Percentiles rank a stretch among this genome's conserved stretches.
Conservation (phyloP, 257 asterid species). For the Gynochthodes officinalis region DNA sequence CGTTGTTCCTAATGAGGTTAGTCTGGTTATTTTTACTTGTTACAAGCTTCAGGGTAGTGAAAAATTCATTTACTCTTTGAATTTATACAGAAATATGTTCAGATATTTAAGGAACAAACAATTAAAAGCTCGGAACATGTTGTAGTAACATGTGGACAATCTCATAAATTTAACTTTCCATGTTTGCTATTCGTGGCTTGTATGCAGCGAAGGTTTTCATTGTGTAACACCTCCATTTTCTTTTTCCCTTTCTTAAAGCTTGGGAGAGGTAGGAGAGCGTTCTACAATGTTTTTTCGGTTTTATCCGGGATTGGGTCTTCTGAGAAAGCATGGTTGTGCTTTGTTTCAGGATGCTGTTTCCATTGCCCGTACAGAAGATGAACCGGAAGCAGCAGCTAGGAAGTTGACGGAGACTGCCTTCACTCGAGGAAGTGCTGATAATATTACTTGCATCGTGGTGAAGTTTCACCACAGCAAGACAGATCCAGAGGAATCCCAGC, state of each 20-base stretch:
- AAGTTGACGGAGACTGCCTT: conserved; percentile 93
- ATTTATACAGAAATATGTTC: neutral
- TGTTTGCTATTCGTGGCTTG: too few species aligned
- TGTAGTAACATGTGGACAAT: neutral
- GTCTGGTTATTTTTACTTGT: neutral
- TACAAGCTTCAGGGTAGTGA: neutral
- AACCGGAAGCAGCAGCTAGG: conserved; percentile 84
- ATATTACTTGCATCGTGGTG: conserved; percentile 94
- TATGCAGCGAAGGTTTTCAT: too few species aligned
- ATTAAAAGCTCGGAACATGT: neutral
- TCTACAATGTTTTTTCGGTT: neutral
- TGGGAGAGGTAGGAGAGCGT: too few species aligned
- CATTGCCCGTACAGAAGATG: conserved; percentile 73
- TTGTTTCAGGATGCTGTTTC: conserved; percentile 77
- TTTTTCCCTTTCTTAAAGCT: too few species aligned
- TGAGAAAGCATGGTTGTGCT: neutral
- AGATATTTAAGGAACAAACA: neutral
- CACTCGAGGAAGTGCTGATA: conserved; percentile 93
- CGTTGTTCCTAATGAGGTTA: conserved; percentile 88
- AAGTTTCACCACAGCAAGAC: conserved; percentile 59
- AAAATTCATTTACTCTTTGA: neutral
- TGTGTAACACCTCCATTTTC: too few species aligned
- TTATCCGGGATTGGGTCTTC: neutral
- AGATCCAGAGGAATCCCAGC: conserved; percentile 29
- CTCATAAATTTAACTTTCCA: neutral